Evolutionary conservation across 2,329 filamentous ascomycete genomes (phyloP).

Genomic region (Aschersonia sp.): DNA sequence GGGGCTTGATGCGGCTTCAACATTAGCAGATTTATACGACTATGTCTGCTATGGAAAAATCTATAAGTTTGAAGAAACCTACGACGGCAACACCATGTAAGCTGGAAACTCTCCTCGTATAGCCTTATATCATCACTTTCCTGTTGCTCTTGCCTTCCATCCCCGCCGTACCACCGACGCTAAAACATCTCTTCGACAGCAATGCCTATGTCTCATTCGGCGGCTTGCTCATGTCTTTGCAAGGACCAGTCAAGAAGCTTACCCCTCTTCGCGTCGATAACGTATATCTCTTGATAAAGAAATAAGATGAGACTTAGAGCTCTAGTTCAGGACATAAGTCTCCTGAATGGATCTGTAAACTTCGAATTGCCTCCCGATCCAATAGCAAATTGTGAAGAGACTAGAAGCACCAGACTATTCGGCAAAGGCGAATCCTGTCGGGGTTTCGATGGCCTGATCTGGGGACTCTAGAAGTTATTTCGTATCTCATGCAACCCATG

Average conservation of each 20-base stretch:
- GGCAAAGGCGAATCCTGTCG: too few relatives aligned
- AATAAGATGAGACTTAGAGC: conserved; percentile 17
- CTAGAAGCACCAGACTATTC: too few relatives aligned
- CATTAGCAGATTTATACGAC: conserved; percentile 66
- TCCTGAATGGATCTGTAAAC: too few relatives aligned
- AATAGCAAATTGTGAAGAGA: too few relatives aligned
- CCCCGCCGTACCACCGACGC: neutral
- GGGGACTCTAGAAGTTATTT: too few relatives aligned
- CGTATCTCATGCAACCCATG: neutral
- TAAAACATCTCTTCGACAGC: conserved; percentile 30
- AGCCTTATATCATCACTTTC: neutral
- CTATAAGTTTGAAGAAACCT: conserved; percentile 72
- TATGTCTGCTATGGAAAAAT: conserved; percentile 84
- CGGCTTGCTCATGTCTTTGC: conserved; percentile 75
- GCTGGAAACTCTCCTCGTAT: conserved; percentile 1
- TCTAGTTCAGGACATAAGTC: neutral
- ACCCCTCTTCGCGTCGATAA: conserved; percentile 85
- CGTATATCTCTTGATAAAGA: conserved; percentile 87
- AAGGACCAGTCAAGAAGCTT: conserved; percentile 92
- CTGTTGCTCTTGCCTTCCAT: neutral
- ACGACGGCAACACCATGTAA: conserved; percentile 71
- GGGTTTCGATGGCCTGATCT: too few relatives aligned
- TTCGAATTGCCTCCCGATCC: too few relatives aligned
- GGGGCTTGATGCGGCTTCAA: conserved; percentile 36
- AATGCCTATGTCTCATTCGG: conserved; percentile 93